phyloP scores from a whole-genome alignment of 306 rosid genomes.

The Senna siamea region DNA sequence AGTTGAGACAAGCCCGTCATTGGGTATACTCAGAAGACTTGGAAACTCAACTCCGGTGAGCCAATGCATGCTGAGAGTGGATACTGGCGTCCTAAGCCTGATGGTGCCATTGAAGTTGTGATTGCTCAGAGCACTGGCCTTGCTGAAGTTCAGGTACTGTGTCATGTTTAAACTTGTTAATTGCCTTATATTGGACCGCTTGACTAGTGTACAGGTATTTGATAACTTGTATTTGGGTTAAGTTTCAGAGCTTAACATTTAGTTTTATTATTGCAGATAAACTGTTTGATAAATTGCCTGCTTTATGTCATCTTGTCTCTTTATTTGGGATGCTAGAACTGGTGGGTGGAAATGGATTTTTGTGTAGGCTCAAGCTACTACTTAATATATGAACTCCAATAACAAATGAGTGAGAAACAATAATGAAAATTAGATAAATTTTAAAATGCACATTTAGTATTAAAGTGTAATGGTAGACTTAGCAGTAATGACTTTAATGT shows the following conservation, averaged over 20 bases:
- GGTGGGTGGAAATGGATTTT: constrained; percentile 3
- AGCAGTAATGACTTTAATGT: too few species aligned
- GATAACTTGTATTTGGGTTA: background rate
- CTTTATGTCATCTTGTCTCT: constrained; percentile 4
- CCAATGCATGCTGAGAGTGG: constrained; percentile 93
- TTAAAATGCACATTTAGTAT: too few species aligned
- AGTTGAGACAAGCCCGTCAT: constrained; percentile 67
- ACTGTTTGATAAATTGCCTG: constrained; percentile 14
- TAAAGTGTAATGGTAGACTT: too few species aligned
- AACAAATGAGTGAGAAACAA: background rate
- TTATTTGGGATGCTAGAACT: background rate
- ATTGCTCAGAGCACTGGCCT: constrained; percentile 90
- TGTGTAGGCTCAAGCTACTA: background rate
- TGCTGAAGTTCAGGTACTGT: constrained; percentile 80
- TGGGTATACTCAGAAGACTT: constrained; percentile 80
- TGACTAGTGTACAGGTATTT: too few species aligned
- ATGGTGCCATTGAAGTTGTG: constrained; percentile 77
- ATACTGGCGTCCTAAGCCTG: constrained; percentile 79
- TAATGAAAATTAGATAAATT: background rate
- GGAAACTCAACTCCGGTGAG: constrained; percentile 78
- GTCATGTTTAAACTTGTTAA: background rate
- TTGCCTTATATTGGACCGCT: too few species aligned
- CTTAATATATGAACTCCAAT: background rate
- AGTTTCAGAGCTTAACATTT: background rate
- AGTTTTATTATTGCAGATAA: background rate